phyloP scores from a whole-genome alignment of 805 yeast species.

The Wickerhamomyces subpelliculosus region DNA sequence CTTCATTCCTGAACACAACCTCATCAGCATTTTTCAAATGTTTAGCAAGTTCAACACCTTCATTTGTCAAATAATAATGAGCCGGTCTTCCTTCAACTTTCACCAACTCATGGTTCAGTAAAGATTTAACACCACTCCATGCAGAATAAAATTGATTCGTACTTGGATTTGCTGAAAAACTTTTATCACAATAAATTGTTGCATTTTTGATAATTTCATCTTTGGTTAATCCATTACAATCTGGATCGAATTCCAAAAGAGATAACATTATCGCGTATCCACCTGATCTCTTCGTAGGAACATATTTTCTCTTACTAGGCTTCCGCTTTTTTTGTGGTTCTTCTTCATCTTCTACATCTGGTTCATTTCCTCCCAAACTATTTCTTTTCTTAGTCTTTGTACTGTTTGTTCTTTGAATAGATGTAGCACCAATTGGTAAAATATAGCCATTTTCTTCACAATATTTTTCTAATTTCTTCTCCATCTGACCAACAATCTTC shows the following conservation, averaged over 20 bases:
- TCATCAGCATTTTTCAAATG: conserved; percentile 42
- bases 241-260: conserved; percentile 40
- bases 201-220: conserved; percentile 52
- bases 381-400: no score
- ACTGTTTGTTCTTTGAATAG: neutral
- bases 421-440: conserved; percentile 31
- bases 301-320: conserved; percentile 34
- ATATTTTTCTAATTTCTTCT: conserved; percentile 38
- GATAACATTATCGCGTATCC: conserved; percentile 76
- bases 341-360: conserved; percentile 5
- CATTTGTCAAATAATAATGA: conserved; percentile 58
- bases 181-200: conserved; percentile 44
- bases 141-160: conserved; percentile 64
- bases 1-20: conserved; percentile 7
- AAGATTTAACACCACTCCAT: conserved; percentile 63
- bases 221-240: conserved; percentile 53
- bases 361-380: no score
- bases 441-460: conserved; percentile 47
- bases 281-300: conserved; percentile 74
- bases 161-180: conserved; percentile 54
- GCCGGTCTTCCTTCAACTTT: conserved; percentile 50
- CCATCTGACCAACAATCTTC: conserved; percentile 48
- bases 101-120: conserved; percentile 56
- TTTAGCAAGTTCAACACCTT: conserved; percentile 58
- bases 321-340: conserved; percentile 16